Evolutionary conservation across 192 early-diverging fungal genomes (phyloP).

Genomic region (Haplosporangium gracile): DNA sequence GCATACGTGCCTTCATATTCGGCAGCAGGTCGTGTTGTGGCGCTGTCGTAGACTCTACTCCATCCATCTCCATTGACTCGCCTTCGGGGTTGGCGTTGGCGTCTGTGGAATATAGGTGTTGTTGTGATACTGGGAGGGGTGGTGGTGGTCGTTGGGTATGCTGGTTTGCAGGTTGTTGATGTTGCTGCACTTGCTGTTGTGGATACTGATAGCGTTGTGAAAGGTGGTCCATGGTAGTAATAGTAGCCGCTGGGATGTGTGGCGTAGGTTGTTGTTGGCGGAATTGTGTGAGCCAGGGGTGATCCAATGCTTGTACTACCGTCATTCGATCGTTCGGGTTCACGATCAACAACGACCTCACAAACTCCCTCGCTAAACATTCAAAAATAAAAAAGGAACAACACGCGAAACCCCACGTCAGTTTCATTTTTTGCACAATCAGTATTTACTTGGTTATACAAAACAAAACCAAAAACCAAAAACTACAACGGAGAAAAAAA

Average conservation of each 20-base stretch:
- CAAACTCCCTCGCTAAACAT: constrained; percentile 75
- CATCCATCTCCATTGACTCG: background rate
- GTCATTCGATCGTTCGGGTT: constrained; percentile 78
- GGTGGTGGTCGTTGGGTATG: background rate
- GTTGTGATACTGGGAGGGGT: background rate
- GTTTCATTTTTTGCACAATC: background rate
- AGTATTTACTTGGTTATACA: background rate
- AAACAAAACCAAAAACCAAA: background rate
- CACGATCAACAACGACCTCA: constrained; percentile 71
- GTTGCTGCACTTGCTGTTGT: background rate
- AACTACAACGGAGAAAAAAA: too few relatives aligned
- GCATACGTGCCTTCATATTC: constrained; percentile 76
- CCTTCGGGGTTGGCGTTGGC: background rate
- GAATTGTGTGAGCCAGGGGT: constrained; percentile 78
- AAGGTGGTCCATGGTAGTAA: background rate
- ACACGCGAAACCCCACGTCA: background rate
- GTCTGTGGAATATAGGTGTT: background rate
- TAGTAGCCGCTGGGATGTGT: background rate
- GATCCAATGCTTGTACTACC: constrained; percentile 77
- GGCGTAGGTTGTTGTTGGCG: background rate
- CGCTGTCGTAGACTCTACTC: background rate
- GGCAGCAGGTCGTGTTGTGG: constrained; percentile 76
- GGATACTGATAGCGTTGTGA: background rate
- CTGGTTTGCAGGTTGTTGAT: background rate
- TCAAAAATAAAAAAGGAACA: background rate